Evolutionary conservation across 2,329 filamentous ascomycete species (phyloP).

Genomic region (Botrytis fabae): DNA sequence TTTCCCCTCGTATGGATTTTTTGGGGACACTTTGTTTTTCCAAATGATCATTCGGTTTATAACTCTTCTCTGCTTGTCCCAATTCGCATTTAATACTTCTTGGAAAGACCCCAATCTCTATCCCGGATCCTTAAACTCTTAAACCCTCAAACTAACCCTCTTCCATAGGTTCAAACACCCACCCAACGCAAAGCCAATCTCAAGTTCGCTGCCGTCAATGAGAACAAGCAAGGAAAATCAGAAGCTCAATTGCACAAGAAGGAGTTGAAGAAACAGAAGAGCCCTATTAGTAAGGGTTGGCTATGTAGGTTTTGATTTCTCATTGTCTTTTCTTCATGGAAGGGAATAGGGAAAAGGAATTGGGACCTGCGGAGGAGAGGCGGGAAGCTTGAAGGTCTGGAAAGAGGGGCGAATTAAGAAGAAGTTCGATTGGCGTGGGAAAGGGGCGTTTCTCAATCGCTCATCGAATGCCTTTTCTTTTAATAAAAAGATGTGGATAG

Average conservation of each 20-base stretch:
- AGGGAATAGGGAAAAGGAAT: not conserved
- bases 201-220: slow-evolving; percentile 73
- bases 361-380: not conserved
- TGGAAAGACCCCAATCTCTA: not conserved
- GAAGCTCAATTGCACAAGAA: slow-evolving; percentile 64
- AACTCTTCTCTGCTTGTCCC: not conserved
- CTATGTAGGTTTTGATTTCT: slow-evolving; percentile 51
- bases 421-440: not conserved
- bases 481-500: not conserved
- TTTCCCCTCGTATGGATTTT: too few species aligned
- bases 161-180: slow-evolving; percentile 72
- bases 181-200: slow-evolving; percentile 79
- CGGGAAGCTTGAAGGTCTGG: not conserved
- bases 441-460: not conserved
- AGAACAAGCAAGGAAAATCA: slow-evolving; percentile 74
- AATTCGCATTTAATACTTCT: not conserved
- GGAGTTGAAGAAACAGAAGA: slow-evolving; percentile 43
- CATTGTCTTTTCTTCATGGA: not conserved
- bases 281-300: slow-evolving; percentile 65
- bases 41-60: not conserved
- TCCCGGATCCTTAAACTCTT: not conserved
- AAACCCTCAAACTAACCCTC: not conserved
- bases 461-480: not conserved
- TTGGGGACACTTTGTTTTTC: not conserved
- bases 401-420: not conserved